Evolutionary conservation across 148 eudicot genomes (phyloP).

Genomic region (Mesembryanthemum crystallinum): DNA sequence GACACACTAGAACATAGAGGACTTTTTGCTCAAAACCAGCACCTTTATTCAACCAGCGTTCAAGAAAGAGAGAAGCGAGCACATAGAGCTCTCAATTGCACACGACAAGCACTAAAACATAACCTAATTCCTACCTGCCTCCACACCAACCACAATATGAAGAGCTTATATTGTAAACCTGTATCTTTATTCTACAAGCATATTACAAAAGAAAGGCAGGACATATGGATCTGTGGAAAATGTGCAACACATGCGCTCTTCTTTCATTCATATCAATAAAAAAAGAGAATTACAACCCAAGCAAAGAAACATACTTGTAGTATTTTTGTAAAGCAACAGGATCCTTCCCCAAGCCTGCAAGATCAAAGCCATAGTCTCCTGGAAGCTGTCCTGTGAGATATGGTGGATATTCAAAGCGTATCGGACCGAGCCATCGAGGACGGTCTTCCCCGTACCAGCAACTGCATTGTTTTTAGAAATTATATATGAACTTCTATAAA

Average conservation of each 20-base stretch:
- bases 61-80: background rate
- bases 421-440: conserved; percentile 95
- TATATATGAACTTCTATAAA: background rate
- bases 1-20: too few relatives aligned
- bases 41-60: too few relatives aligned
- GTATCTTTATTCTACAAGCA: background rate
- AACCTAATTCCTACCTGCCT: background rate
- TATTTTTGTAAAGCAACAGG: conserved; percentile 60
- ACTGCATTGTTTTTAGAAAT: conserved; percentile 39
- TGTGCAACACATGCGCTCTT: background rate
- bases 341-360: conserved; percentile 79
- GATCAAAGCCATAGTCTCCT: conserved; percentile 95
- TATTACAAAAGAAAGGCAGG: background rate
- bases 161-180: background rate
- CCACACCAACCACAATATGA: background rate
- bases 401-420: conserved; percentile 74
- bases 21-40: too few relatives aligned
- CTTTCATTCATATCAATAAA: conserved; percentile 8
- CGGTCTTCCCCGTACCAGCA: conserved; percentile 90
- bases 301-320: conserved; percentile 57
- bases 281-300: background rate
- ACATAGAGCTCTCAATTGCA: background rate
- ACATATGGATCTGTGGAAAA: background rate
- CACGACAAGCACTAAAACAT: background rate
- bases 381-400: conserved; percentile 84